phyloP scores from a whole-genome alignment of 1,139 yeast species.

The Protomyces lactucae-debilis region DNA sequence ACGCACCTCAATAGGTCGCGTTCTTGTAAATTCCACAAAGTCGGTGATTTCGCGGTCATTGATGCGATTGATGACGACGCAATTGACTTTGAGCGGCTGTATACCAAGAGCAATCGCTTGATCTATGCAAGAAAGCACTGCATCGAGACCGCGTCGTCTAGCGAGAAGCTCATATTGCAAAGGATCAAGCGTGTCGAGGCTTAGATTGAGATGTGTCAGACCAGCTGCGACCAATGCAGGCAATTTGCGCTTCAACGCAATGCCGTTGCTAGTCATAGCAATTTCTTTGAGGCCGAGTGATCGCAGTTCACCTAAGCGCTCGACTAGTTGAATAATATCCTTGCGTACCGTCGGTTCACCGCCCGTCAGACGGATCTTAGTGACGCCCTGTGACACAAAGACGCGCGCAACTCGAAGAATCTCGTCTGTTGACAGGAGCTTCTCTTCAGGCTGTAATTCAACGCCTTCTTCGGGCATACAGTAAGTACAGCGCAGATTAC shows the following conservation, averaged over 20 bases:
- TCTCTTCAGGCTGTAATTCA: slow-evolving; percentile 43
- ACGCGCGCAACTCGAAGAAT: slow-evolving; percentile 44
- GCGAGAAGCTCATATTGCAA: slow-evolving; percentile 50
- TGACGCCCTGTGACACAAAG: slow-evolving; percentile 48
- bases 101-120: slow-evolving; percentile 45
- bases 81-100: slow-evolving; percentile 47
- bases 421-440: slow-evolving; percentile 45
- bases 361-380: slow-evolving; percentile 50
- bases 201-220: slow-evolving; percentile 46
- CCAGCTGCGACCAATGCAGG: slow-evolving; percentile 44
- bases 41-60: slow-evolving; percentile 50
- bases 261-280: slow-evolving; percentile 50
- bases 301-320: slow-evolving; percentile 39
- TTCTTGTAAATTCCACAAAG: slow-evolving; percentile 44
- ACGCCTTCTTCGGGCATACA: slow-evolving; percentile 56
- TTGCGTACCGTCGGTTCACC: slow-evolving; percentile 53
- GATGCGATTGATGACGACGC: slow-evolving; percentile 48
- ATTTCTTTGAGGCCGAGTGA: slow-evolving; percentile 45
- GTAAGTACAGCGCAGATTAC: slow-evolving; percentile 50
- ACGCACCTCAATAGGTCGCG: slow-evolving; percentile 45
- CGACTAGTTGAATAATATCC: slow-evolving; percentile 46
- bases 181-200: slow-evolving; percentile 48
- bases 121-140: slow-evolving; percentile 45
- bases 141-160: slow-evolving; percentile 46
- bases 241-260: slow-evolving; percentile 47